phyloP scores from a whole-genome alignment of 805 yeast genomes.

The Candida multigemmis region DNA sequence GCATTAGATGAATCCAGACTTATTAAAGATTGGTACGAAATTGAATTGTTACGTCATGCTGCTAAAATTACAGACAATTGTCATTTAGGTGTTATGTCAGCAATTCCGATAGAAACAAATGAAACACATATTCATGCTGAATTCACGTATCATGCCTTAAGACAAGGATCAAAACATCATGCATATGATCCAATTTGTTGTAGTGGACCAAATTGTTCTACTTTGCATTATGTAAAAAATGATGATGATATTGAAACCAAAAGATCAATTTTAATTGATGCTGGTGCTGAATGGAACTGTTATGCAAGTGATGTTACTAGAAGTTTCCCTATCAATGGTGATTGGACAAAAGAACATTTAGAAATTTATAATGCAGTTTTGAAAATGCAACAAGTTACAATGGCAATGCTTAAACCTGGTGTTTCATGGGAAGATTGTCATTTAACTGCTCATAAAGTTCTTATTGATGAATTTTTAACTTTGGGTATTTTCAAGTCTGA shows the following conservation, averaged over 20 bases:
- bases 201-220: constrained; percentile 84
- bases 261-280: constrained; percentile 75
- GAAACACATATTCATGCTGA: constrained; percentile 96
- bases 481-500: constrained; percentile 67
- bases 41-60: constrained; percentile 70
- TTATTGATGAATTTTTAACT: constrained; percentile 60
- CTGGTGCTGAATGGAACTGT: constrained; percentile 95
- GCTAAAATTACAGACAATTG: constrained; percentile 79
- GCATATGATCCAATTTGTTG: constrained; percentile 96
- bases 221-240: constrained; percentile 82
- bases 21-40: constrained; percentile 77
- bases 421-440: constrained; percentile 82
- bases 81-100: constrained; percentile 88
- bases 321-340: constrained; percentile 86
- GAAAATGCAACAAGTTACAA: constrained; percentile 72
- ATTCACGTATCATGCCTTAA: constrained; percentile 82
- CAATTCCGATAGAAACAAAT: constrained; percentile 75
- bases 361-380: constrained; percentile 71
- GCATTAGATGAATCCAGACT: constrained; percentile 85
- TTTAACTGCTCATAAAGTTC: constrained; percentile 64
- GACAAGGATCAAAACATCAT: constrained; percentile 86
- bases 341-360: constrained; percentile 82
- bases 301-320: constrained; percentile 93
- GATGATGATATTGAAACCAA: constrained; percentile 37
- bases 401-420: constrained; percentile 74